phyloP scores from a whole-genome alignment of 2,329 filamentous ascomycete species.

The Albophoma yamanashiensis region DNA sequence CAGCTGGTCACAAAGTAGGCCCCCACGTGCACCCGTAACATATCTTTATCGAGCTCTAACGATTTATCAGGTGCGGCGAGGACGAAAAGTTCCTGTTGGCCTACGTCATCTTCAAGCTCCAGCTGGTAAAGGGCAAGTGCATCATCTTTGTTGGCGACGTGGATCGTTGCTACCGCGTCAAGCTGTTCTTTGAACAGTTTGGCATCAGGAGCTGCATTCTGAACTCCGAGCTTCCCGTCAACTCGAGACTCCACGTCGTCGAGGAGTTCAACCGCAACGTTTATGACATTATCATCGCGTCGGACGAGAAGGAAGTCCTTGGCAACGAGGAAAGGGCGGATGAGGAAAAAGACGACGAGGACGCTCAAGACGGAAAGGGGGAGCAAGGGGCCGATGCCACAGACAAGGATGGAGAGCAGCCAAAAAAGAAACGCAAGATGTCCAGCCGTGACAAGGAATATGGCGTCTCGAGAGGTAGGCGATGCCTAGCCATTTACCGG shows the following conservation, averaged over 20 bases:
- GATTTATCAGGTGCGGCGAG: slow-evolving; percentile 59
- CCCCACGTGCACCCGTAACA: not conserved
- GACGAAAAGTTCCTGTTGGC: slow-evolving; percentile 92
- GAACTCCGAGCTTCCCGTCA: slow-evolving; percentile 89
- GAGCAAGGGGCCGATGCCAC: slow-evolving; percentile 14
- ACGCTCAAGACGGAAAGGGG: slow-evolving; percentile 29
- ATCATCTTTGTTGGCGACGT: slow-evolving; percentile 66
- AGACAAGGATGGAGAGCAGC: slow-evolving; percentile 11
- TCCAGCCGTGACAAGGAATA: slow-evolving; percentile 72
- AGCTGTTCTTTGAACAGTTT: slow-evolving; percentile 94
- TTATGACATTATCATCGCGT: slow-evolving; percentile 96
- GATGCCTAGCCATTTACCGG: not conserved
- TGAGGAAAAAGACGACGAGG: slow-evolving; percentile 28
- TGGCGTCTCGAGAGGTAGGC: slow-evolving; percentile 74
- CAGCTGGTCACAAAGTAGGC: slow-evolving; percentile 74
- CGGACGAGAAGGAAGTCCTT: slow-evolving; percentile 79
- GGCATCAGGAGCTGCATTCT: slow-evolving; percentile 87
- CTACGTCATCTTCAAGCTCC: slow-evolving; percentile 92
- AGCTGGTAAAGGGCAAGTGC: slow-evolving; percentile 86
- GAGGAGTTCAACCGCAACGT: slow-evolving; percentile 95
- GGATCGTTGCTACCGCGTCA: slow-evolving; percentile 80
- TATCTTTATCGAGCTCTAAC: slow-evolving; percentile 5
- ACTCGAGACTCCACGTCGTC: slow-evolving; percentile 86
- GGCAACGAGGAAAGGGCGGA: slow-evolving; percentile 46
- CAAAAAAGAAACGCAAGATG: slow-evolving; percentile 29